phyloP scores from a whole-genome alignment of 106 monocot genomes.

The Dendrobium nobile region DNA sequence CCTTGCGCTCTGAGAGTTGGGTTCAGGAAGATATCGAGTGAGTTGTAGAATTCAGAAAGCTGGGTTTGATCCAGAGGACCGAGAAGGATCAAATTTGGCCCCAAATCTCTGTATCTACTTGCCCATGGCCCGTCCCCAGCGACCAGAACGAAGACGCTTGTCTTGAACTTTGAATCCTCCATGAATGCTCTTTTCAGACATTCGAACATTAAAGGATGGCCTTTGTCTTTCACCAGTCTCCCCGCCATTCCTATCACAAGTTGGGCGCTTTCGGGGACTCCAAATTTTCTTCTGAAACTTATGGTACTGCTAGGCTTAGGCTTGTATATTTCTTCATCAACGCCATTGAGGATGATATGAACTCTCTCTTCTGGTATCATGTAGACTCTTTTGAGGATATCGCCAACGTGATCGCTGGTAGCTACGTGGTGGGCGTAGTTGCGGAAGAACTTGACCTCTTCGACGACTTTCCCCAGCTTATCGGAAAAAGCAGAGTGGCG shows the following conservation, averaged over 20 bases:
- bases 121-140: constrained; percentile 92
- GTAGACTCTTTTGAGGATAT: constrained; percentile 77
- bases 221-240: constrained; percentile 84
- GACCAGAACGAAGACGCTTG: constrained; percentile 37
- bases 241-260: constrained; percentile 77
- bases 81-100: constrained; percentile 40
- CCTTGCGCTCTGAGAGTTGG: constrained; percentile 82
- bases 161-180: constrained; percentile 27
- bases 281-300: constrained; percentile 34
- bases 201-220: constrained; percentile 77
- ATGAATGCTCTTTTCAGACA: constrained; percentile 48
- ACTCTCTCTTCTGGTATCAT: constrained; percentile 78
- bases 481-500: constrained; percentile 22
- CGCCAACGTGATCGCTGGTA: constrained; percentile 80
- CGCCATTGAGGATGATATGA: constrained; percentile 77
- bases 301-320: constrained; percentile 13
- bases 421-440: constrained; percentile 78
- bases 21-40: constrained; percentile 61
- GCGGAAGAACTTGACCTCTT: constrained; percentile 78
- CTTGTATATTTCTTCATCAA: constrained; percentile 57
- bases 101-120: constrained; percentile 45
- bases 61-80: constrained; percentile 55
- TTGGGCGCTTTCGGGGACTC: constrained; percentile 43
- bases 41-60: constrained; percentile 64
- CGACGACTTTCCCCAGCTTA: constrained; percentile 51